phyloP scores from a whole-genome alignment of 257 asterid genomes.

The Avicennia marina region DNA sequence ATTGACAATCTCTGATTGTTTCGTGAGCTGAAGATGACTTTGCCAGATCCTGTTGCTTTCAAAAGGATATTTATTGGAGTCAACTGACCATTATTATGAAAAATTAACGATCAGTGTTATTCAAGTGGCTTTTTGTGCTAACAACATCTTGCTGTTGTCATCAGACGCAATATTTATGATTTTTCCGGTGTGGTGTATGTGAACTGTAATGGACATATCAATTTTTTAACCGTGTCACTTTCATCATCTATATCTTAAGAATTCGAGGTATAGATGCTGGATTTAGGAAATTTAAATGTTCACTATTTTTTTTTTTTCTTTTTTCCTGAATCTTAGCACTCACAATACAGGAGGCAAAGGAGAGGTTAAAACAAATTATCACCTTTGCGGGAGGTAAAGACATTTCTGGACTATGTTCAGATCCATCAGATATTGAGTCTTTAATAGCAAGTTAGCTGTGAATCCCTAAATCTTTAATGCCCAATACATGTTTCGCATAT shows the following conservation, averaged over 20 bases:
- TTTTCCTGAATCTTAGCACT: constrained; percentile 19
- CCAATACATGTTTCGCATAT: too few relatives aligned
- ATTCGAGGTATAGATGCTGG: too few relatives aligned
- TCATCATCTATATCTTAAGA: neutral
- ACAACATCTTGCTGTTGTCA: too few relatives aligned
- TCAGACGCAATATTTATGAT: too few relatives aligned
- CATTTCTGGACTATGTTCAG: constrained; percentile 47
- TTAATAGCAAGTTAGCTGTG: constrained; percentile 53
- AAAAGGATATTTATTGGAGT: neutral
- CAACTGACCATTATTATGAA: neutral
- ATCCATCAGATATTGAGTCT: constrained; percentile 50
- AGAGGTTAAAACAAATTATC: constrained; percentile 70
- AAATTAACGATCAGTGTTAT: neutral
- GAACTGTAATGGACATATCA: too few relatives aligned
- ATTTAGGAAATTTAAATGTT: constrained; percentile 9
- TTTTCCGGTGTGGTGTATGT: too few relatives aligned
- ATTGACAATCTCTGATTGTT: too few relatives aligned
- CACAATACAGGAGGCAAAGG: constrained; percentile 67
- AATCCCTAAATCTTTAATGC: too few relatives aligned
- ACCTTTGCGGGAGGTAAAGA: constrained; percentile 68
- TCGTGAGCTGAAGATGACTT: too few relatives aligned
- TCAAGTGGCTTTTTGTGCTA: constrained; percentile 5
- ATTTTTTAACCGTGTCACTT: too few relatives aligned
- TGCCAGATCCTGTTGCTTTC: neutral
- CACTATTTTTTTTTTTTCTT: constrained; percentile 9